Evolutionary conservation across 148 eudicot genomes (phyloP), one percentile per base, ranked within the genome.

Genomic region (Rhododendron ferrugineum): DNA sequence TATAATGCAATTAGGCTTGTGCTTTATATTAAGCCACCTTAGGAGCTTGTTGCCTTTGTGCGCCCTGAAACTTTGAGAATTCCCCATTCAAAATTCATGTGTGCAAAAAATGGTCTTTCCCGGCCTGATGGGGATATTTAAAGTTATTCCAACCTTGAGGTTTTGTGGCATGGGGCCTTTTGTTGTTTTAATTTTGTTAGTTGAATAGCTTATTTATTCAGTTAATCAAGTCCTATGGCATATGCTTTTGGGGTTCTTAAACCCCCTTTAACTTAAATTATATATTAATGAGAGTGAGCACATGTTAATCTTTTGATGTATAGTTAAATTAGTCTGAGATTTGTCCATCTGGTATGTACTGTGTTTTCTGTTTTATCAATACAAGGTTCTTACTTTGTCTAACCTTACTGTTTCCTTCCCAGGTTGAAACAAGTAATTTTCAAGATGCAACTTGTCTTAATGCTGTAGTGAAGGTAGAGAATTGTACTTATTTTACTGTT

Each of bases 381-480:
- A 80, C 8, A 54, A 34, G 14, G 26, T 56, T 80, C 13, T 52
- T 54, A 56, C 72, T 60, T 16, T 26, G 34, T 83, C 32, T 42
- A 66, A 34, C 64, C 40, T 40, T 52, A 58, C 14, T 44, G 66
- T 52, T 85, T 82, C 50, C 85, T 82, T 91, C 78, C 66, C 94
- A 96, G 98, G 97, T 89, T 83, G 98, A 94, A 84, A 86, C 90
- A 44, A 92, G 92, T 82, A 92, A 88, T 88, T 87, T 93, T 90
- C 96, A 93, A 83, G 94, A 92, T 86, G 89, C 95, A 82, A 80
- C 93, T 79, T 93, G 91, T 89, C 90, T 96, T 78, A 93, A 92
- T 90, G 98, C 98, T 86, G 98, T 96, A 40, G 98, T 94, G 81
- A 96, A 96, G 98, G 98, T 96, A 92, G 80, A 68, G 13, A 37